phyloP scores from a whole-genome alignment of 2,329 filamentous ascomycete species.

The Botrytis hyacinthi region DNA sequence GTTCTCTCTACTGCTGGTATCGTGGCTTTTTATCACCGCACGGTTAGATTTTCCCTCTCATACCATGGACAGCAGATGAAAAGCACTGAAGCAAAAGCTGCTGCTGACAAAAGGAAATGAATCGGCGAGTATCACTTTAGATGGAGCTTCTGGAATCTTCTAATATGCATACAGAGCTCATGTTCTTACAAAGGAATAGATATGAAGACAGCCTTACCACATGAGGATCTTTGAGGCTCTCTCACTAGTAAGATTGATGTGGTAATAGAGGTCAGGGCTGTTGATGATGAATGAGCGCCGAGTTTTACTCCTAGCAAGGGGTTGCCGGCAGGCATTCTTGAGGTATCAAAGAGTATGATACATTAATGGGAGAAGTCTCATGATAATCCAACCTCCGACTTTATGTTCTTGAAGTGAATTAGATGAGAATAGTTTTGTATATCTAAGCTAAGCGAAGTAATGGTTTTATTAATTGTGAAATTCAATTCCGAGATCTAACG shows the following conservation, averaged over 20 bases:
- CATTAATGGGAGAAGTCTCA: neutral
- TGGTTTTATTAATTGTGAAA: neutral
- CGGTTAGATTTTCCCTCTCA: neutral
- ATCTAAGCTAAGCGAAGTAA: neutral
- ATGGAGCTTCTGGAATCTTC: neutral
- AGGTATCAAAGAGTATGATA: neutral
- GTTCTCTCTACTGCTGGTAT: neutral
- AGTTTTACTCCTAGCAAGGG: neutral
- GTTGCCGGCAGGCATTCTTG: fast-evolving
- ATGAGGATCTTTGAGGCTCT: no score
- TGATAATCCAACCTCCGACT: neutral
- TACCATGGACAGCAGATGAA: neutral
- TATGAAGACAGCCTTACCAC: neutral
- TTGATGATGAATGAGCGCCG: neutral
- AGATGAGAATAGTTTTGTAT: neutral
- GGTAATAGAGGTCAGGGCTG: neutral
- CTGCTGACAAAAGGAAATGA: neutral
- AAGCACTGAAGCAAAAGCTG: neutral
- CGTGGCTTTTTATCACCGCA: neutral
- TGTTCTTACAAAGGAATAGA: neutral
- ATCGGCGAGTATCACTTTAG: neutral
- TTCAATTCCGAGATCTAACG: neutral
- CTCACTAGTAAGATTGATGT: neutral
- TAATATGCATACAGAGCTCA: neutral
- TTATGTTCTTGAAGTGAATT: neutral